Evolutionary conservation across 352 stramenopile genomes (phyloP), one percentile per base, ranked within the genome.

Genomic region (Blastocystis sp.): DNA sequence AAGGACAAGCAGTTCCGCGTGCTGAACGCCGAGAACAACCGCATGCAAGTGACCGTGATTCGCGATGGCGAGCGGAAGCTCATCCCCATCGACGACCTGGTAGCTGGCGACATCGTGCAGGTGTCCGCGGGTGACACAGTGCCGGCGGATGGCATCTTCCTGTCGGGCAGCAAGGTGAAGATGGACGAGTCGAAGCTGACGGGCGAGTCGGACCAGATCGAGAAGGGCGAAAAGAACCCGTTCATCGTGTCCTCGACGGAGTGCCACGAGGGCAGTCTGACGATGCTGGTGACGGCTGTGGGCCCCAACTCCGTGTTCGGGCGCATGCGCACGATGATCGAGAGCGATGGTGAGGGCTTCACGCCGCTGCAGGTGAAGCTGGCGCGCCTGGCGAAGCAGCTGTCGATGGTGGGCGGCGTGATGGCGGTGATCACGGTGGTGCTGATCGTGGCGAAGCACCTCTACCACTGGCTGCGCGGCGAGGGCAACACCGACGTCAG

Each of bases 171-270:
- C 10, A 95, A 98, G 79, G 90, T 98, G 43, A 95, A 95, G 86
- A 93, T 96, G 76, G 96, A 98, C 89, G 96, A 98, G 89, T 97
- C 94, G 17, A 94, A 92, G 40, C 91, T 99, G 48, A 98, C 95
- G 1, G 96, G 96, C 45, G 96, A 99, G 89, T 95, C 95, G 64
- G 93, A 97, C 77, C 93, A 97, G 40, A 93, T 97, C 38, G 89
- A 90, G 40, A 98, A 98, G 91, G 91, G 53, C 34, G 70, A 80
- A 5, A 89, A 91, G 34, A 93, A 96, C 40, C 93, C 92, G 11
- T 96, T 96, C 82, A 74, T 95, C 48, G 92, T 96, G n/a, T 96
- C 93, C 89, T 96, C 7, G 28, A 93, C 91, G 28, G 93, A 92
- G 48, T 91, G 91, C 0, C 91, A 91, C 11, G 92, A 95, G 62